Evolutionary conservation across 2,329 filamentous ascomycete species (phyloP).

Genomic region (Fusarium algeriense): DNA sequence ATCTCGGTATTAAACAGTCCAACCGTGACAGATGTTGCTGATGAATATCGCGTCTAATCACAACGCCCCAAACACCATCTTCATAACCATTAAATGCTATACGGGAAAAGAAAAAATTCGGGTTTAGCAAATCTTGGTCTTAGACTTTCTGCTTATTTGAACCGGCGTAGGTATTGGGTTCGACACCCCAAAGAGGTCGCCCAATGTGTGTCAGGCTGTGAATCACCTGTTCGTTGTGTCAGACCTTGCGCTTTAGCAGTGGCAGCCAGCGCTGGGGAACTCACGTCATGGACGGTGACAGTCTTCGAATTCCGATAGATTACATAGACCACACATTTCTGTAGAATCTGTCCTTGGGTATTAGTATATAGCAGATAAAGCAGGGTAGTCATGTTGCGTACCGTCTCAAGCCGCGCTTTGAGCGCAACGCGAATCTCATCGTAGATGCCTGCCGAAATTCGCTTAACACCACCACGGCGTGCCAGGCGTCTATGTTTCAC

Average conservation of each 20-base stretch:
- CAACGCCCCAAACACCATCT: background rate
- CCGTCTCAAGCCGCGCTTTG: constrained; percentile 61
- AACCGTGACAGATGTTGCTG: background rate
- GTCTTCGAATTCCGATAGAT: constrained; percentile 72
- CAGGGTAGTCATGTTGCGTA: constrained; percentile 48
- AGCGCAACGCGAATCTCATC: constrained; percentile 69
- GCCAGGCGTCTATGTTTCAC: constrained; percentile 70
- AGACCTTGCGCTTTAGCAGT: constrained; percentile 1
- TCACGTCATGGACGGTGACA: constrained; percentile 71
- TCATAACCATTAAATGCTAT: background rate
- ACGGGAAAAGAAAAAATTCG: background rate
- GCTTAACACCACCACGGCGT: constrained; percentile 80
- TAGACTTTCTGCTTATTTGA: constrained; percentile 1
- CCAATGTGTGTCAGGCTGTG: constrained; percentile 63
- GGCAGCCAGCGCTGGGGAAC: constrained; percentile 37
- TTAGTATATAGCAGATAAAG: constrained; percentile 11
- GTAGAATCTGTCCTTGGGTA: constrained; percentile 60
- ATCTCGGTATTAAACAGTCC: constrained; percentile 1
- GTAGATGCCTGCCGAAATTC: constrained; percentile 75
- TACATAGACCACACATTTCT: constrained; percentile 61
- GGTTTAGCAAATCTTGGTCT: background rate
- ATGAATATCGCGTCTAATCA: background rate
- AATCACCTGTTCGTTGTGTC: constrained; percentile 61
- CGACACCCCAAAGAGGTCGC: constrained; percentile 69
- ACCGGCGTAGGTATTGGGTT: constrained; percentile 54